A percentile compares a stretch with the other conserved stretches of the same genome.
These are phyloP conservation scores for Saccharomycopsis synnaedendra DNA, from an alignment of 805 yeast genomes.

Conservation along the genomic window DNA sequence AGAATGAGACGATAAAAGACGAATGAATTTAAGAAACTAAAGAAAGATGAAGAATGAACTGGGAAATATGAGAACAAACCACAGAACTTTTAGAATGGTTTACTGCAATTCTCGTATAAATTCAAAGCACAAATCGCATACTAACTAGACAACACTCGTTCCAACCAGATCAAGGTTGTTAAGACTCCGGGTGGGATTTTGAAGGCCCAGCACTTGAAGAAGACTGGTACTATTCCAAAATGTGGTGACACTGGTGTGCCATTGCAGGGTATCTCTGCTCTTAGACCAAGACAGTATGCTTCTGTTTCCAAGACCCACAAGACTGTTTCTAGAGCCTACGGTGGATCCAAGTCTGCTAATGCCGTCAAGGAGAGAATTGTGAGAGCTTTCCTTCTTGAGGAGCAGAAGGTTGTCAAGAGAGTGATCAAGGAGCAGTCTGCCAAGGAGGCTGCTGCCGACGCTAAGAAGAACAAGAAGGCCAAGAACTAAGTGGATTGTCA, in stretches of 20 bases:
- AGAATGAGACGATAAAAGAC: no score
- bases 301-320: constrained; percentile 90
- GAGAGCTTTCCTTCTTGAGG: constrained; percentile 99
- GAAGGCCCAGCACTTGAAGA: constrained; percentile 95
- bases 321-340: constrained; percentile 99
- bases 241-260: constrained; percentile 82
- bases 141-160: constrained; percentile 91
- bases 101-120: no score
- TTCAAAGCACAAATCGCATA: background rate
- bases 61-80: no score
- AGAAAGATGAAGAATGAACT: no score
- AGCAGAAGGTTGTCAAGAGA: constrained; percentile 99
- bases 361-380: constrained; percentile 99
- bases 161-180: constrained; percentile 98
- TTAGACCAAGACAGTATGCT: constrained; percentile 99
- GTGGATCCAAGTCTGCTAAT: constrained; percentile 97
- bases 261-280: constrained; percentile 80
- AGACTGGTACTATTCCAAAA: constrained; percentile 76
- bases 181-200: constrained; percentile 99
- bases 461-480: constrained; percentile 16
- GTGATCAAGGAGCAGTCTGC: constrained; percentile 94
- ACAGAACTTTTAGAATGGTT: no score
- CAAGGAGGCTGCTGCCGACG: constrained; percentile 61
- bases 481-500: constrained; percentile 6
- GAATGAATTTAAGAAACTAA: no score